These are phyloP conservation scores for Tylopilus plumbeoviolaceoides DNA, from an alignment of 768 basidiomycete genomes.

Conservation along the genomic window DNA sequence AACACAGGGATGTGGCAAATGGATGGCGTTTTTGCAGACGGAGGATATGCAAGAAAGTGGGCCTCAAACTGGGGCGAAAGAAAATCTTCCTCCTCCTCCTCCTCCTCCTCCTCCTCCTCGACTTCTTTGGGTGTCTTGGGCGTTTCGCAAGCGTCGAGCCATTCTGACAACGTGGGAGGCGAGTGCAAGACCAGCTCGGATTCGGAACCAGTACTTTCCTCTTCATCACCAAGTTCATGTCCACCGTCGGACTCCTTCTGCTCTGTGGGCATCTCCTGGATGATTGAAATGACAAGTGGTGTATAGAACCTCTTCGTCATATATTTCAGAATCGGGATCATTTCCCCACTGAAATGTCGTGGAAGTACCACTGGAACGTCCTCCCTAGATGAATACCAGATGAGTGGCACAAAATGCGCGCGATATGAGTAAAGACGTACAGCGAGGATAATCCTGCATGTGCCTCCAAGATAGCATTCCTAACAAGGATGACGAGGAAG, in stretches of 20 bases:
- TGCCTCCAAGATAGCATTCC: background rate
- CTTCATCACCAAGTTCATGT: background rate
- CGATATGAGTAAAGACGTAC: background rate
- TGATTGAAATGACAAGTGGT: slow-evolving; percentile 1
- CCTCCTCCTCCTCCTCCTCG: slow-evolving; percentile 1
- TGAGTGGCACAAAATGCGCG: no score
- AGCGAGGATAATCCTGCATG: background rate
- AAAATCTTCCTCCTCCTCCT: background rate
- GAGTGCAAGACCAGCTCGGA: background rate
- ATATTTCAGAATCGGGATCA: slow-evolving; percentile 5
- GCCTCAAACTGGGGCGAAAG: slow-evolving; percentile 1
- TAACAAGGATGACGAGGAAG: slow-evolving; percentile 3
- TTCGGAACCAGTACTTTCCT: background rate
- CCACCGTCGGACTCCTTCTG: background rate
- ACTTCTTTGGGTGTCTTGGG: background rate
- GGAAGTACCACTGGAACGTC: slow-evolving; percentile 6
- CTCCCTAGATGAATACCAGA: background rate
- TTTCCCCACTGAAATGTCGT: slow-evolving; percentile 4
- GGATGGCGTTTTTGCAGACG: background rate
- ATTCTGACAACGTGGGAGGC: slow-evolving; percentile 5
- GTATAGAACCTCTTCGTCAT: background rate
- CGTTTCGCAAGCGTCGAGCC: background rate
- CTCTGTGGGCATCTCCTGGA: background rate
- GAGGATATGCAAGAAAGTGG: background rate
- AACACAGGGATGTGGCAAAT: slow-evolving; percentile 6